Evolutionary conservation across 352 stramenopile genomes (phyloP).

Genomic region (Pythium plurisporium): DNA sequence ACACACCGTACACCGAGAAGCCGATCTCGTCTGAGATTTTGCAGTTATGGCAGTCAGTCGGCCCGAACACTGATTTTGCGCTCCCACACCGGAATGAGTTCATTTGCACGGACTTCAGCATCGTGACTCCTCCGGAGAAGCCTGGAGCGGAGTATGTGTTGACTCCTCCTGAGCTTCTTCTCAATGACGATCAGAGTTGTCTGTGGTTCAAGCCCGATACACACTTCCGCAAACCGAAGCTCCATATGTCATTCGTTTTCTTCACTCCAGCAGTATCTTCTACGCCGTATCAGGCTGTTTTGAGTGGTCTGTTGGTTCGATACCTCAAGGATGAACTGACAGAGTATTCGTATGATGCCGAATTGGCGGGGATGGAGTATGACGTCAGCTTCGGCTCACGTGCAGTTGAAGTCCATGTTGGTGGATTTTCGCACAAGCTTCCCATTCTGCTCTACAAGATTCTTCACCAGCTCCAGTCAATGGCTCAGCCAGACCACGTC

Average conservation of each 20-base stretch:
- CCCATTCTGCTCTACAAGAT: slow-evolving; percentile 73
- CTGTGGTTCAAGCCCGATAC: slow-evolving; percentile 87
- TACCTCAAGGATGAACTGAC: slow-evolving; percentile 83
- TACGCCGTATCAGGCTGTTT: slow-evolving; percentile 62
- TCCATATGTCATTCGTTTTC: slow-evolving; percentile 82
- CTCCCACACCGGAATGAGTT: slow-evolving; percentile 71
- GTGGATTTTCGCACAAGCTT: slow-evolving; percentile 90
- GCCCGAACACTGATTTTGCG: slow-evolving; percentile 31
- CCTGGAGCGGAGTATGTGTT: slow-evolving; percentile 12
- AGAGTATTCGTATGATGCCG: slow-evolving; percentile 75
- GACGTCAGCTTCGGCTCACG: slow-evolving; percentile 58
- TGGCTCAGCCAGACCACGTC: slow-evolving; percentile 42
- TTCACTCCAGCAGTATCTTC: slow-evolving; percentile 50
- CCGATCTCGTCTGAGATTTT: slow-evolving; percentile 33
- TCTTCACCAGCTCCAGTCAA: slow-evolving; percentile 44
- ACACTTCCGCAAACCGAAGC: slow-evolving; percentile 89
- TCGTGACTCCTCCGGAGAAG: slow-evolving; percentile 38
- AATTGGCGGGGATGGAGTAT: slow-evolving; percentile 76
- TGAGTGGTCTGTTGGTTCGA: slow-evolving; percentile 67
- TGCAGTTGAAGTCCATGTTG: slow-evolving; percentile 76
- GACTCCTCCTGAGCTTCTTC: slow-evolving; percentile 31
- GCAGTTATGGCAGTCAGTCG: slow-evolving; percentile 31
- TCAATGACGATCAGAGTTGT: slow-evolving; percentile 42
- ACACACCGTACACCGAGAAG: slow-evolving; percentile 51
- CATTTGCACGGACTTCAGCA: slow-evolving; percentile 68